A percentile compares a stretch with the other conserved stretches of the same genome.
Evolutionary conservation across 2,329 filamentous ascomycete genomes (phyloP).

Genomic region (Cladosporium cucumerinum): DNA sequence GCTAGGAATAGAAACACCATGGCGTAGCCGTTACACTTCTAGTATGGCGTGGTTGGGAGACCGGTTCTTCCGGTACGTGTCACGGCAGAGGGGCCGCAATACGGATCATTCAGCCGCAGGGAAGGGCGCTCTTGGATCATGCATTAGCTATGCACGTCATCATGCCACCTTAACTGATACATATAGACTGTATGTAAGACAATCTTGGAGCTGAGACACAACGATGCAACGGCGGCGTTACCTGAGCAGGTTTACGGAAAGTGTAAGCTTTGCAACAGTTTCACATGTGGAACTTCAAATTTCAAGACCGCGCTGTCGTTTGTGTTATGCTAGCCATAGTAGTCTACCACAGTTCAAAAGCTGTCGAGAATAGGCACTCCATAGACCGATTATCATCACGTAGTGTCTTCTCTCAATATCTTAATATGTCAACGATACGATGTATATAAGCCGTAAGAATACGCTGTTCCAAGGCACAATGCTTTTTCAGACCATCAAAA

Average conservation of each 20-base stretch:
- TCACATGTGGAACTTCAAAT: neutral
- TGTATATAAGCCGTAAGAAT: too few species aligned
- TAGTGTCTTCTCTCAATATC: neutral
- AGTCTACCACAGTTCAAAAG: neutral
- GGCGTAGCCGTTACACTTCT: neutral
- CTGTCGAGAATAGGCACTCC: too few species aligned
- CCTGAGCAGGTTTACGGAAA: neutral
- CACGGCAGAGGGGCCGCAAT: neutral
- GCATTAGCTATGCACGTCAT: neutral
- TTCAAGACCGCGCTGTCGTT: neutral
- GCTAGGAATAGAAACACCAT: neutral
- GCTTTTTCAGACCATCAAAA: neutral
- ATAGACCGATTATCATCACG: neutral
- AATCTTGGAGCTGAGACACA: neutral
- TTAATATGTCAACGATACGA: neutral
- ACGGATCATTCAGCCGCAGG: neutral
- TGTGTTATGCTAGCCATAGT: neutral
- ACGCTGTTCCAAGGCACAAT: too few species aligned
- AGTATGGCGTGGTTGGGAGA: neutral
- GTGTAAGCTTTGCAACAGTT: neutral
- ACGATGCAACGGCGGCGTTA: neutral
- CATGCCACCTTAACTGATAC: neutral
- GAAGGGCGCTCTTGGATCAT: neutral
- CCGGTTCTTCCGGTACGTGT: neutral
- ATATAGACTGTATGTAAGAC: neutral